Conservation (phyloP, 345 rosid species). For the Salix exigua region DNA sequence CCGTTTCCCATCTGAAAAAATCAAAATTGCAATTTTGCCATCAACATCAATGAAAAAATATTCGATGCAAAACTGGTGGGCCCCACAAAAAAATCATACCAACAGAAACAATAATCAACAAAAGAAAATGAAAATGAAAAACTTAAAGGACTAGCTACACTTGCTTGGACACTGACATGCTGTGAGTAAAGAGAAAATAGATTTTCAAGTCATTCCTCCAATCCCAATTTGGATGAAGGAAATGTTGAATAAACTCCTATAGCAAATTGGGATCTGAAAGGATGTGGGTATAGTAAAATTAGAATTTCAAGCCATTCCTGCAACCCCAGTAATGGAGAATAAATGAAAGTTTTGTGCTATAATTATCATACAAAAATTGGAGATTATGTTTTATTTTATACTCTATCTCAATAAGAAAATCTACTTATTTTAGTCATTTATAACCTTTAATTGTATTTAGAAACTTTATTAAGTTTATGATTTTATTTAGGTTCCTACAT, state of each 20-base stretch:
- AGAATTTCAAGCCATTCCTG: background rate
- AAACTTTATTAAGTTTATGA: background rate
- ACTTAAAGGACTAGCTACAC: background rate
- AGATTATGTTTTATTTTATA: background rate
- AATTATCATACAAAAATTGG: background rate
- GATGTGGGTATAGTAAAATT: background rate
- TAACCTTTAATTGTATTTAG: background rate
- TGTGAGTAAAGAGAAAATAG: too few species aligned
- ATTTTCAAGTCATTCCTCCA: too few species aligned
- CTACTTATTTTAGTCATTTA: background rate
- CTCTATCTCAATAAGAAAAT: background rate
- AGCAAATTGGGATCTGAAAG: background rate
- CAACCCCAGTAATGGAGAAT: background rate
- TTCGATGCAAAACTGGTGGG: background rate
- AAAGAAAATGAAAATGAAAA: background rate
- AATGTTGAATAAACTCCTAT: background rate
- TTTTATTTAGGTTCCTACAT: background rate
- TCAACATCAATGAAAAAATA: background rate
- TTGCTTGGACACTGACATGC: background rate
- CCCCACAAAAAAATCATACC: background rate
- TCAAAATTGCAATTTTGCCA: background rate
- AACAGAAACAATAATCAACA: background rate
- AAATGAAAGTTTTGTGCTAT: background rate
- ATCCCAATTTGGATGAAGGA: background rate
- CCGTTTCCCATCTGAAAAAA: background rate